Percentiles rank a stretch among this genome's conserved stretches.
Evolutionary conservation across 768 basidiomycete species (phyloP).

Genomic region (Tubosaeta sp.): DNA sequence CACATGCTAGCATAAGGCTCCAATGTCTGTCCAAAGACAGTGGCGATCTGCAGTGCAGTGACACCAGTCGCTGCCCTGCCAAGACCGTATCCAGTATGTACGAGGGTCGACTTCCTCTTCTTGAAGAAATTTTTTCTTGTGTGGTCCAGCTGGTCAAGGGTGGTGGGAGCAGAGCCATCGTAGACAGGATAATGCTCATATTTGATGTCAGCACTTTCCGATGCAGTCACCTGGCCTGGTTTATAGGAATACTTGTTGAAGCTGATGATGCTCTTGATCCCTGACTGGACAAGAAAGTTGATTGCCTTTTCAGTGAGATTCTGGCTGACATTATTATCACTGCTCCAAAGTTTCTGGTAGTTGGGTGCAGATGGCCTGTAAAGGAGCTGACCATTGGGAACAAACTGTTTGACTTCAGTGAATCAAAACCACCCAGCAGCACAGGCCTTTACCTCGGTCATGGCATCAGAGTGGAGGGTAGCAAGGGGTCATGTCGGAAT

Average conservation of each 20-base stretch:
- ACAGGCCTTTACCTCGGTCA: not conserved
- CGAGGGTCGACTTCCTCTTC: not conserved
- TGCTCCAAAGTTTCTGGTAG: not conserved
- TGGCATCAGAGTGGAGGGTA: not conserved
- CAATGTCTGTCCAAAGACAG: not conserved
- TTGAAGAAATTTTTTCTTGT: not conserved
- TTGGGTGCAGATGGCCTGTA: not conserved
- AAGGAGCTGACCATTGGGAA: not conserved
- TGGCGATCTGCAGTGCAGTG: not conserved
- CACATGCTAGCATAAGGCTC: not conserved
- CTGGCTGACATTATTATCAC: not conserved
- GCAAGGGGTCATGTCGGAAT: too few species aligned
- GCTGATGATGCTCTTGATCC: not conserved
- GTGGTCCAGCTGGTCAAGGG: not conserved
- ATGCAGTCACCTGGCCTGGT: not conserved
- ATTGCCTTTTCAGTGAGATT: not conserved
- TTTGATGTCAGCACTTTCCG: not conserved
- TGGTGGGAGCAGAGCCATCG: not conserved
- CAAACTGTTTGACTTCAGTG: not conserved
- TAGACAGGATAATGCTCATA: not conserved
- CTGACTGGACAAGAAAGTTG: not conserved
- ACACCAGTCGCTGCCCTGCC: not conserved
- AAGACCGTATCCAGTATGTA: not conserved
- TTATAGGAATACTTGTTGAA: not conserved
- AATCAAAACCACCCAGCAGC: not conserved